Percentiles rank a stretch among this genome's conserved stretches.
Conservation (phyloP, 495 filamentous ascomycete genomes). For the Hamigera avellanea region DNA sequence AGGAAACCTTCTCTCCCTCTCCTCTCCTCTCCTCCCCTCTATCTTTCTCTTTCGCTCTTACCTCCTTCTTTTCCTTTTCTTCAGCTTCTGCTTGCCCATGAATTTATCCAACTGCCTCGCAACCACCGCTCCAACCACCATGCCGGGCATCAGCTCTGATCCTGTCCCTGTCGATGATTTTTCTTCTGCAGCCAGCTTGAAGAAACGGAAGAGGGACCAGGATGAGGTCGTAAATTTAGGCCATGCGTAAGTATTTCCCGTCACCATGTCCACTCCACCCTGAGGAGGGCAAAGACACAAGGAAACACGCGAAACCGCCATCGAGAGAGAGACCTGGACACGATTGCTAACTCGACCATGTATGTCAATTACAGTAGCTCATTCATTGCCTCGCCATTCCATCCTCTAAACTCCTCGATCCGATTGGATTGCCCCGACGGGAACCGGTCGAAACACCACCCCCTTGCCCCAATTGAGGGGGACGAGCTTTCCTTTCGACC, state of each 20-base stretch:
- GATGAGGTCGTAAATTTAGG: conserved; percentile 11
- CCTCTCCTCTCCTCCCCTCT: background rate
- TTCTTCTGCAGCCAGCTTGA: conserved; percentile 9
- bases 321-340: background rate
- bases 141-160: conserved; percentile 18
- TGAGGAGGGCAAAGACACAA: too few species aligned
- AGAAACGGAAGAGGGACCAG: conserved; percentile 28
- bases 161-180: conserved; percentile 6
- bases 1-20: background rate
- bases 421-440: conserved; percentile 10
- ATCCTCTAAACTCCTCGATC: conserved; percentile 6
- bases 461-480: conserved; percentile 7
- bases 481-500: conserved; percentile 13
- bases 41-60: background rate
- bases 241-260: conserved; percentile 16
- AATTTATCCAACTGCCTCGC: background rate
- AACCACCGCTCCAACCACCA: conserved; percentile 4
- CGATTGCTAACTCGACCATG: too few species aligned
- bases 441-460: conserved; percentile 4
- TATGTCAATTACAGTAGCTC: conserved; percentile 1
- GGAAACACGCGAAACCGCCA: too few species aligned
- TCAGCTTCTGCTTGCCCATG: background rate
- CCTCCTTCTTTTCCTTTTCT: background rate
- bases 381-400: conserved; percentile 5
- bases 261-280: too few species aligned